Conservation (phyloP, 371 early-diverging fungal genomes). For the Mortierella sp. region DNA sequence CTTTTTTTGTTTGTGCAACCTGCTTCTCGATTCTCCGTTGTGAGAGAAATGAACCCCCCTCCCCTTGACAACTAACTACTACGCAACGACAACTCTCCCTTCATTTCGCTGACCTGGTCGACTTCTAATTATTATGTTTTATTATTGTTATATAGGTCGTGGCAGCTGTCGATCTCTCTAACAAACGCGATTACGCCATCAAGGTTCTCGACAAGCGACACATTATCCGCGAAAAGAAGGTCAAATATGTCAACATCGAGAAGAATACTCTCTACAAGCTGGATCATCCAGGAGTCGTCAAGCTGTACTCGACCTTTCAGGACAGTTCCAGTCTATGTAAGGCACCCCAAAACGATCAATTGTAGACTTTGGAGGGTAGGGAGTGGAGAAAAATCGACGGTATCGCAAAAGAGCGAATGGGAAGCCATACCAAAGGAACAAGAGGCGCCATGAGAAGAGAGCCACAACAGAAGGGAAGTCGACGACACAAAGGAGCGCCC, state of each 20-base stretch:
- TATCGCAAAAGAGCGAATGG: not conserved
- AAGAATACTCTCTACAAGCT: slow-evolving; percentile 88
- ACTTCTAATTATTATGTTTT: not conserved
- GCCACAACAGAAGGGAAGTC: not conserved
- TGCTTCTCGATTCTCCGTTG: too few relatives aligned
- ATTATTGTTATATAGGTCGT: slow-evolving; percentile 65
- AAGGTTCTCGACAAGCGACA: slow-evolving; percentile 96
- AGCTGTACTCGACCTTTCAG: slow-evolving; percentile 95
- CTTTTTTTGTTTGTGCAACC: not conserved
- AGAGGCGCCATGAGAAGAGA: not conserved
- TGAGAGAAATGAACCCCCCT: too few relatives aligned
- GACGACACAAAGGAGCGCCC: not conserved
- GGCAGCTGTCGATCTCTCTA: slow-evolving; percentile 75
- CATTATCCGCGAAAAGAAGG: slow-evolving; percentile 93
- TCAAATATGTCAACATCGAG: slow-evolving; percentile 95
- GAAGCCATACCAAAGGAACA: not conserved
- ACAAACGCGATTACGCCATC: slow-evolving; percentile 84
- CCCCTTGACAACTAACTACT: too few relatives aligned
- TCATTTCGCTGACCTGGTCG: not conserved
- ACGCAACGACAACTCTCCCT: not conserved
- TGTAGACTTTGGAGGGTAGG: not conserved
- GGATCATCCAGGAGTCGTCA: slow-evolving; percentile 91
- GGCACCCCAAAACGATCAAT: slow-evolving; percentile 9
- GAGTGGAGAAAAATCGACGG: not conserved
- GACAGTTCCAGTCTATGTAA: slow-evolving; percentile 89